These are phyloP conservation scores for Scutellaria minor DNA, from an alignment of 257 asterid species.

Conservation along the genomic window DNA sequence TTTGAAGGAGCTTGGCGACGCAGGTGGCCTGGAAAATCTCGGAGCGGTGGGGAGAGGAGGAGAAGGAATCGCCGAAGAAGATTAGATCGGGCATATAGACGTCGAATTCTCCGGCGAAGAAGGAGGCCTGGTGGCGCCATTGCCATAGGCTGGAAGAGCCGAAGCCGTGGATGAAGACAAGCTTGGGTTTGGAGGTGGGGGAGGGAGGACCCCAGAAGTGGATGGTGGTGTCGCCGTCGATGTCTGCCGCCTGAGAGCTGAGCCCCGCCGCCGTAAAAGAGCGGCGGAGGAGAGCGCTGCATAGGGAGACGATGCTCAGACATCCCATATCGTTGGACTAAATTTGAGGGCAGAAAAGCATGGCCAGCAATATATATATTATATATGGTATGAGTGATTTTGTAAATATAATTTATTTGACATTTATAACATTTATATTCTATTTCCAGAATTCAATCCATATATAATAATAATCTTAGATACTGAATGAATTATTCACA, in stretches of 20 bases:
- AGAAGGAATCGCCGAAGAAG: constrained; percentile 66
- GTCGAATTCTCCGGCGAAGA: constrained; percentile 54
- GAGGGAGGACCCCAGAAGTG: constrained; percentile 73
- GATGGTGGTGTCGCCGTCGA: constrained; percentile 66
- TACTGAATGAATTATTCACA: too few relatives aligned
- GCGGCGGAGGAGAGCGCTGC: constrained; percentile 55
- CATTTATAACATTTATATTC: too few relatives aligned
- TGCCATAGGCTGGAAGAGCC: constrained; percentile 80
- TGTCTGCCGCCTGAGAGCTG: constrained; percentile 46
- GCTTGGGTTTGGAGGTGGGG: constrained; percentile 51
- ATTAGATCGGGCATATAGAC: constrained; percentile 72
- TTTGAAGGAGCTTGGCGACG: constrained; percentile 51
- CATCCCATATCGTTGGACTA: constrained; percentile 33
- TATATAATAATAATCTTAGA: too few relatives aligned
- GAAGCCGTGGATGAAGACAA: constrained; percentile 75
- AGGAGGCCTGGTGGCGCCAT: constrained; percentile 68
- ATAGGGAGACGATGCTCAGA: constrained; percentile 58
- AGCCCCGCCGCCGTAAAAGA: constrained; percentile 58
- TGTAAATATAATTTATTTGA: too few relatives aligned
- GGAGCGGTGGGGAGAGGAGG: constrained; percentile 57
- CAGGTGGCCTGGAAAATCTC: constrained; percentile 80
- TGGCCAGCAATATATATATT: too few relatives aligned
- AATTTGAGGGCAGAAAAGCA: neutral
- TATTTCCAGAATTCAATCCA: too few relatives aligned
- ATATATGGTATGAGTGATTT: too few relatives aligned